These are phyloP conservation scores for Penicillium brasilianum DNA, from an alignment of 2,329 filamentous ascomycete species.

Conservation along the genomic window DNA sequence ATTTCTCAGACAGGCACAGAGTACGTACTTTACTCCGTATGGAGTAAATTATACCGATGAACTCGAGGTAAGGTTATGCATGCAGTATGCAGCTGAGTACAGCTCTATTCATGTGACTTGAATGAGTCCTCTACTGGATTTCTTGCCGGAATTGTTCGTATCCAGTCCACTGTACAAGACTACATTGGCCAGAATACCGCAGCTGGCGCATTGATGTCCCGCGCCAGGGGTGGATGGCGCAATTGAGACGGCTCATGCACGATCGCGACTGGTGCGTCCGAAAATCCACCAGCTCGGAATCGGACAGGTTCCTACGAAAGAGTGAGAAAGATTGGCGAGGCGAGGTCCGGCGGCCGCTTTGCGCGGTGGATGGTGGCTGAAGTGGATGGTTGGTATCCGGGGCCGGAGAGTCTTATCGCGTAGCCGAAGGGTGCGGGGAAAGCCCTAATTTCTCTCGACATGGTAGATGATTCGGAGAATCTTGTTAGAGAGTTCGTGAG, in stretches of 20 bases:
- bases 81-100: slow-evolving; percentile 3
- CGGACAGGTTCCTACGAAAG: neutral
- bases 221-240: slow-evolving; percentile 14
- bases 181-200: neutral
- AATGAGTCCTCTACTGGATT: neutral
- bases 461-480: neutral
- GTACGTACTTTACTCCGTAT: neutral
- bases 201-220: slow-evolving; percentile 4
- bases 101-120: neutral
- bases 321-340: neutral
- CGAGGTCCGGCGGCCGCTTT: neutral
- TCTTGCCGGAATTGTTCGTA: neutral
- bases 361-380: neutral
- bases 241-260: slow-evolving; percentile 13
- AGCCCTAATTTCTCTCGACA: neutral
- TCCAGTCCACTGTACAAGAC: neutral
- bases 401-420: slow-evolving; percentile 15
- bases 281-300: neutral
- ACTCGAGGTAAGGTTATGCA: slow-evolving; percentile 9
- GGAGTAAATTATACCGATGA: neutral
- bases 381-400: neutral
- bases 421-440: slow-evolving; percentile 25
- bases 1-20: slow-evolving; percentile 2
- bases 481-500: slow-evolving; percentile 1
- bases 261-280: slow-evolving; percentile 5